Base-by-base conservation (phyloP, 345 rosid species). In the Pugionium dolabratum region DNA sequence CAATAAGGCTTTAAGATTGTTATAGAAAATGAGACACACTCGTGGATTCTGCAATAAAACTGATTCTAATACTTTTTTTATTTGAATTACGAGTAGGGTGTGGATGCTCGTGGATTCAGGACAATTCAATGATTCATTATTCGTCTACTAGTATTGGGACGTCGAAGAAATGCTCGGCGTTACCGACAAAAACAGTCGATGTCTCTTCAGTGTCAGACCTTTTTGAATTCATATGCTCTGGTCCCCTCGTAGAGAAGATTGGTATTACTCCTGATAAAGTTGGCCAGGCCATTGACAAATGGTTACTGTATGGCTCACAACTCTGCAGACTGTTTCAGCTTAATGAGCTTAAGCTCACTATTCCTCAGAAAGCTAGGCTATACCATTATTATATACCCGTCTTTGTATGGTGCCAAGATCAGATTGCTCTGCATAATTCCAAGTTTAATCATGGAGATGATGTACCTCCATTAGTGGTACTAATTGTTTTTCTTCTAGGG, bases 381-480 rank as follows among this genome's bases (percentile, higher is more conserved):
- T 94, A 80, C 72, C 99, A 91, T 69, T 94, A 90, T 76, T 94
- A 94, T 67, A 76, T 91, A 39, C 99, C 99, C 4, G 96, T 94
- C 47, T 94, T 88, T 78, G 2, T 94, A 1, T 94, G 99, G 97
- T 90, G 96, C 49, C 88, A 94, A 81, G 84, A 87, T 54, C 84
- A 86, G 85, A 88, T 94, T 76, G 72, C 90, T 58, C 75, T 83
- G 55, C 89, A 90, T 69, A 33, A 4, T 25, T 82, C 95, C 53
- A 77, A 73, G 79, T 94, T 85, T 58, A 65, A 85, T 60, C 87
- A 82, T 55, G 82, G 79, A 45, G 96, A 80, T 70, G 95, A 88
- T 59, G 72, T 83, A 18, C 85, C 97, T 80, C 97, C 99, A 34
- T 75, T 94, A 71, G 93, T 90, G 97, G 99, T 90, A 90, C 8